Evolutionary conservation across 768 basidiomycete genomes (phyloP).

Genomic region (Tylopilus felleus): DNA sequence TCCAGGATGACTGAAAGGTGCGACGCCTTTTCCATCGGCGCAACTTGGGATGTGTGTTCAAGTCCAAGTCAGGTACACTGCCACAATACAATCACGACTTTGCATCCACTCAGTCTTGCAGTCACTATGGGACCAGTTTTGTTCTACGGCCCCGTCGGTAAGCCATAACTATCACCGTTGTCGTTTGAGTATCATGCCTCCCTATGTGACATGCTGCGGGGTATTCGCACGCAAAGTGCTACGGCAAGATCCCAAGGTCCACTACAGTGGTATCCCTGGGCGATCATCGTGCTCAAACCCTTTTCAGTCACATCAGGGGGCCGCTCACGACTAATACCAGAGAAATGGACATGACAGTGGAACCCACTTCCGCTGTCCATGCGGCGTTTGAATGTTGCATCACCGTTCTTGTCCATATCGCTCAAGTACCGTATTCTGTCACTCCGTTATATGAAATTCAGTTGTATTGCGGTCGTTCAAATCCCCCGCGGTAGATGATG

Average conservation of each 20-base stretch:
- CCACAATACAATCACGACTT: background rate
- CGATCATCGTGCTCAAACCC: background rate
- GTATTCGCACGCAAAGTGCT: background rate
- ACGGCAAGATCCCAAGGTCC: no score
- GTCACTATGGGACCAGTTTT: no score
- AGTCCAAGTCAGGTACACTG: background rate
- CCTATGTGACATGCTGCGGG: background rate
- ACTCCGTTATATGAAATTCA: conserved; percentile 26
- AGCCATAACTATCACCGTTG: background rate
- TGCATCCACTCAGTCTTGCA: no score
- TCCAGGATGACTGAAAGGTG: conserved; percentile 86
- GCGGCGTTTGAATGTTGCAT: background rate
- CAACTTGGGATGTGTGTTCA: background rate
- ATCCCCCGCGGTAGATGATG: background rate
- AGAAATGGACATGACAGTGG: background rate
- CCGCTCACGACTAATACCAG: background rate
- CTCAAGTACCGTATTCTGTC: background rate
- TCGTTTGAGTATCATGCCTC: background rate
- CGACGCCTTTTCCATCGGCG: conserved; percentile 44
- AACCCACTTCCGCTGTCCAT: no score
- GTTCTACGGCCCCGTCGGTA: background rate
- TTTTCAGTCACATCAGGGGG: background rate
- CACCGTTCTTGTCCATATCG: background rate
- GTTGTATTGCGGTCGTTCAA: conserved; percentile 18
- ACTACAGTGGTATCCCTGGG: no score